phyloP scores from a whole-genome alignment of 306 rosid genomes.

The Cotoneaster glaucophyllus region DNA sequence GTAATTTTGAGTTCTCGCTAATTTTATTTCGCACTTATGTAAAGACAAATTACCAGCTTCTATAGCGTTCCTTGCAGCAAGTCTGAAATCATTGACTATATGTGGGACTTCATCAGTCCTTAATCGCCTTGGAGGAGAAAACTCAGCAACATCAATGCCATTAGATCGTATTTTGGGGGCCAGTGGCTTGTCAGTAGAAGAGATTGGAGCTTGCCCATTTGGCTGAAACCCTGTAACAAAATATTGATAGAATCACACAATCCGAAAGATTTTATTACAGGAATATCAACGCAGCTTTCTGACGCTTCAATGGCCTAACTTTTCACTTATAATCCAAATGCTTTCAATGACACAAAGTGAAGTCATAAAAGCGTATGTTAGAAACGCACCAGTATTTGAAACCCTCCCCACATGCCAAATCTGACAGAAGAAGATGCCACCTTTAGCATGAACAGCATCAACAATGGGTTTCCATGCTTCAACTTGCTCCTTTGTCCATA shows the following conservation, averaged over 20 bases:
- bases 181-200: conserved; percentile 23
- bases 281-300: too few relatives aligned
- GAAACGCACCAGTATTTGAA: conserved; percentile 25
- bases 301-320: too few relatives aligned
- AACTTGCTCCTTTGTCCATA: conserved; percentile 49
- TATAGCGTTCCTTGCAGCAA: conserved; percentile 53
- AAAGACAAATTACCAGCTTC: conserved; percentile 53
- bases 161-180: neutral
- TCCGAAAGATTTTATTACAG: too few relatives aligned
- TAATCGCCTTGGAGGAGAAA: conserved; percentile 49
- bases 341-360: neutral
- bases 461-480: conserved; percentile 51
- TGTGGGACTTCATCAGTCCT: conserved; percentile 53
- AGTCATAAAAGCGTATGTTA: too few relatives aligned
- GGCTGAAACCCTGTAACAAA: conserved; percentile 38
- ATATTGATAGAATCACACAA: neutral
- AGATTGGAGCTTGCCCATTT: conserved; percentile 46
- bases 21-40: neutral
- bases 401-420: conserved; percentile 36
- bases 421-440: conserved; percentile 44
- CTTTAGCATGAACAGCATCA: conserved; percentile 41
- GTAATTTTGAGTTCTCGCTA: neutral
- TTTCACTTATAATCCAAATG: too few relatives aligned
- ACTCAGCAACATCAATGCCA: conserved; percentile 31
- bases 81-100: conserved; percentile 54